phyloP scores from a whole-genome alignment of 257 asterid genomes.

The Thymus mandschuricus region DNA sequence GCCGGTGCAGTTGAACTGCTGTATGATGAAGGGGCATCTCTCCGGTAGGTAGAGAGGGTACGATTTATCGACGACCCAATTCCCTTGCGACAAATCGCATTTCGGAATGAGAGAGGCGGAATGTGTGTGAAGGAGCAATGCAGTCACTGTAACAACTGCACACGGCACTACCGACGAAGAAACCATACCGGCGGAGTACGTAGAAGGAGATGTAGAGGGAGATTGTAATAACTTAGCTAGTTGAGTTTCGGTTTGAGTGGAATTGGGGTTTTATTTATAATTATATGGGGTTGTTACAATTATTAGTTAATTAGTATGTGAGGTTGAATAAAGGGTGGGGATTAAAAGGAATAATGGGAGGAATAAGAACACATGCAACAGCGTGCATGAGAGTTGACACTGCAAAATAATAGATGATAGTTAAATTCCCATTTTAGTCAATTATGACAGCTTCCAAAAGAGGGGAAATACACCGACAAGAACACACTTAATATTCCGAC shows the following conservation, averaged over 20 bases:
- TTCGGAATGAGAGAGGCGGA: neutral
- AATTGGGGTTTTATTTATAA: too few relatives aligned
- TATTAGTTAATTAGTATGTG: too few relatives aligned
- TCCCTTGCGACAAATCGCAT: constrained; percentile 56
- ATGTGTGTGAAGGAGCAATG: neutral
- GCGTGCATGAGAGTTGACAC: too few relatives aligned
- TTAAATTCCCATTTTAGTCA: too few relatives aligned
- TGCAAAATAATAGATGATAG: too few relatives aligned
- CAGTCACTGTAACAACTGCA: constrained; percentile 29
- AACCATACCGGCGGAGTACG: neutral
- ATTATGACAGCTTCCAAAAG: too few relatives aligned
- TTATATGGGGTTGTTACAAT: too few relatives aligned
- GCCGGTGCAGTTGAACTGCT: constrained; percentile 48
- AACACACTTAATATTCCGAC: too few relatives aligned
- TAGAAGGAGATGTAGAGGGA: neutral
- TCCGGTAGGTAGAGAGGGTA: constrained; percentile 48
- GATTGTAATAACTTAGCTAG: constrained; percentile 1
- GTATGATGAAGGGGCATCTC: constrained; percentile 48
- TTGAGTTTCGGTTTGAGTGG: neutral
- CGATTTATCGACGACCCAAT: constrained; percentile 52
- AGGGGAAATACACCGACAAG: too few relatives aligned
- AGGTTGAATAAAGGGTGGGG: too few relatives aligned
- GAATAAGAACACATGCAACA: too few relatives aligned
- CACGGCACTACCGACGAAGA: neutral
- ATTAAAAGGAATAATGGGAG: too few relatives aligned